Evolutionary conservation across 2,329 filamentous ascomycete genomes (phyloP).

Genomic region (Penicillium sp.): DNA sequence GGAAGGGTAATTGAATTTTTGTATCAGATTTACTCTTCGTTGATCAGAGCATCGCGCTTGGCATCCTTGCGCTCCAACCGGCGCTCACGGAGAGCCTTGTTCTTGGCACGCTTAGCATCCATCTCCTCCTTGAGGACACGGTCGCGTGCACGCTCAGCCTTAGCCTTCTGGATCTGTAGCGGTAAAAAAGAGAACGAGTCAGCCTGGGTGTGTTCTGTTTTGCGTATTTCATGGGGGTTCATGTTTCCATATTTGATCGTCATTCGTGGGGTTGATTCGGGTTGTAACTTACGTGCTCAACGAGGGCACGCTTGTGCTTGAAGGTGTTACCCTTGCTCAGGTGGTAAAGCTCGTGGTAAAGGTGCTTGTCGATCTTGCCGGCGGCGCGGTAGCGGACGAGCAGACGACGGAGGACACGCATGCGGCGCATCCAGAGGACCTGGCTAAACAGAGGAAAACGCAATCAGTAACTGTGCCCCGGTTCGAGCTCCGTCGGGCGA

Average conservation of each 20-base stretch:
- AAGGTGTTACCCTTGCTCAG: constrained; percentile 99
- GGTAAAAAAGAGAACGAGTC: constrained; percentile 28
- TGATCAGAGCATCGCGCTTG: constrained; percentile 85
- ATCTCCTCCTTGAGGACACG: constrained; percentile 97
- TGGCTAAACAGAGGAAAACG: constrained; percentile 60
- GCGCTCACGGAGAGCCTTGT: constrained; percentile 99
- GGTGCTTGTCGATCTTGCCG: constrained; percentile 99
- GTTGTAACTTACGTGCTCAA: constrained; percentile 86
- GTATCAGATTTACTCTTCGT: constrained; percentile 54
- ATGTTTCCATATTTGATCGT: not conserved
- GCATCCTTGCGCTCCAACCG: constrained; percentile 86
- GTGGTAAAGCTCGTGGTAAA: constrained; percentile 99
- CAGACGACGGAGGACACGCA: constrained; percentile 97
- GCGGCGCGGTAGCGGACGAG: constrained; percentile 99
- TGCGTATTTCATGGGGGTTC: not conserved
- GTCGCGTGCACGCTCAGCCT: constrained; percentile 99
- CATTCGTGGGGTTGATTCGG: constrained; percentile 6
- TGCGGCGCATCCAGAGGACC: constrained; percentile 99
- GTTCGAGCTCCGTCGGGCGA: not conserved
- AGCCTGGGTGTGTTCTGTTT: constrained; percentile 13
- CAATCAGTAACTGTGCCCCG: constrained; percentile 21
- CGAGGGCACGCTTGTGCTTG: constrained; percentile 99
- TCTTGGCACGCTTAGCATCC: constrained; percentile 99
- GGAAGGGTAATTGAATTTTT: constrained; percentile 26
- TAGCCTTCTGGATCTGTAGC: constrained; percentile 95